Evolutionary conservation across 768 basidiomycete genomes (phyloP), one percentile per base, ranked within the genome.

Genomic region (Mycena vitilis): DNA sequence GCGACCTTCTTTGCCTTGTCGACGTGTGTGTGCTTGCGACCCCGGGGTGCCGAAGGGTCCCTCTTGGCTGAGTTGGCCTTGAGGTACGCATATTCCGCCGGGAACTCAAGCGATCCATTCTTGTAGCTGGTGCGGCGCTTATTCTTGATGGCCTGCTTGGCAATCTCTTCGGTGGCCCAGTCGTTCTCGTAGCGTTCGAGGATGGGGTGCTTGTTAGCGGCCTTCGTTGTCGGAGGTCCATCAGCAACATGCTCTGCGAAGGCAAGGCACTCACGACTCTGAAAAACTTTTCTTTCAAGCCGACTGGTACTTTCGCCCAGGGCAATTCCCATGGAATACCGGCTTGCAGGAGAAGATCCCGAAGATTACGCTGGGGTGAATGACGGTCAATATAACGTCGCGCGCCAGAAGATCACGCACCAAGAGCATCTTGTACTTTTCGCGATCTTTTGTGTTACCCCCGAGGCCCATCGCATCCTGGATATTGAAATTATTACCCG

Each of bases 161-260:
- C 63, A 8, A 77, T 60, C 12, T 68, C 72, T 36, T 76, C 69
- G 1, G 74, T 76, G 2, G 76, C 76, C 75, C 73, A 77, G 45
- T 77, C 74, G 56, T 75, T 73, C 9, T n/a, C 22, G 45, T 37
- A 64, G 1, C 22, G n/a, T n/a, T 22, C 13, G 11, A 64, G 36
- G 45, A 47, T 47, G 2, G 63, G 63, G 45, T 64, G 54, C 7
- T 30, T 30, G 3, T 30, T 30, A 45, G 63, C 45, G 47, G 44
- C 12, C 63, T 30, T 4, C 45, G 44, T 54, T 64, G 18, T 18
- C 42, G n/a, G 8, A 13, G 2, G 11, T 13, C 15, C 0, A 36
- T 25, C 6, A 5, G 9, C 34, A 23, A n/a, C 9, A 25, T 45
- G 7, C 13, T 22, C 4, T 16, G 20, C 6, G 18, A 16, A 16